Conservation (phyloP, 202 grass and related monocot species). For the Setaria viridis region DNA sequence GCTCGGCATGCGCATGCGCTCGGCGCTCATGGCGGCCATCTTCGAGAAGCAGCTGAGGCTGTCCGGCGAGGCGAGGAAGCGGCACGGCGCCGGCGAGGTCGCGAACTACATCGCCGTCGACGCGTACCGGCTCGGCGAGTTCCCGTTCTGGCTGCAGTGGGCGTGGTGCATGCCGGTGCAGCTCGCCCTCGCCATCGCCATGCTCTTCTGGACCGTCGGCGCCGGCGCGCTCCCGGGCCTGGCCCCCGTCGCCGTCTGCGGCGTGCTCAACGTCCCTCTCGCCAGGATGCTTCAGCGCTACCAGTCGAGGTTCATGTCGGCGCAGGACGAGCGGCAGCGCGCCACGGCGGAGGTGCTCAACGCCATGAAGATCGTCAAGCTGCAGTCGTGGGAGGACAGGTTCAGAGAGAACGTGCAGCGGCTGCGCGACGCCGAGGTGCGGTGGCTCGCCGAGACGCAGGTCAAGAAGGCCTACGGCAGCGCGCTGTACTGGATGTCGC, state of each 20-base stretch:
- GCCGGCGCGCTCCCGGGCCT: slow-evolving; percentile 57
- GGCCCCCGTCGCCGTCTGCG: slow-evolving; percentile 46
- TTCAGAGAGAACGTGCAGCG: slow-evolving; percentile 50
- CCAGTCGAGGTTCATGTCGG: slow-evolving; percentile 65
- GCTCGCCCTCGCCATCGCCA: slow-evolving; percentile 56
- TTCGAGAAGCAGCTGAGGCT: slow-evolving; percentile 81
- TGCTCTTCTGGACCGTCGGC: slow-evolving; percentile 60
- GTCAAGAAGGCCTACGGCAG: slow-evolving; percentile 69
- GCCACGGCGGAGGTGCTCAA: slow-evolving; percentile 72
- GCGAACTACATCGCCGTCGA: slow-evolving; percentile 75
- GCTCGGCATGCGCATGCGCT: slow-evolving; percentile 75
- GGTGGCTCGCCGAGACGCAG: slow-evolving; percentile 71
- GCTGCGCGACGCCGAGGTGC: slow-evolving; percentile 67
- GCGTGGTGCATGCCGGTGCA: slow-evolving; percentile 58
- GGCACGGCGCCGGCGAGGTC: slow-evolving; percentile 66
- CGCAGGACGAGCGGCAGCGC: slow-evolving; percentile 79
- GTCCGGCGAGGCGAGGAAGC: slow-evolving; percentile 51
- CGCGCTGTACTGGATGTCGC: slow-evolving; percentile 76
- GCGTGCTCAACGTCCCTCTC: slow-evolving; percentile 65
- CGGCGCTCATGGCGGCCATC: slow-evolving; percentile 70
- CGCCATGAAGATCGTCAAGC: slow-evolving; percentile 82
- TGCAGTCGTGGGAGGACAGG: slow-evolving; percentile 76
- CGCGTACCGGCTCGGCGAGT: slow-evolving; percentile 62
- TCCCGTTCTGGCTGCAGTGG: slow-evolving; percentile 65
- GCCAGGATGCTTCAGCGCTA: slow-evolving; percentile 60